These are phyloP conservation scores for Flaveria floridana DNA, from an alignment of 140 eudicot genomes.

Conservation along the genomic window DNA sequence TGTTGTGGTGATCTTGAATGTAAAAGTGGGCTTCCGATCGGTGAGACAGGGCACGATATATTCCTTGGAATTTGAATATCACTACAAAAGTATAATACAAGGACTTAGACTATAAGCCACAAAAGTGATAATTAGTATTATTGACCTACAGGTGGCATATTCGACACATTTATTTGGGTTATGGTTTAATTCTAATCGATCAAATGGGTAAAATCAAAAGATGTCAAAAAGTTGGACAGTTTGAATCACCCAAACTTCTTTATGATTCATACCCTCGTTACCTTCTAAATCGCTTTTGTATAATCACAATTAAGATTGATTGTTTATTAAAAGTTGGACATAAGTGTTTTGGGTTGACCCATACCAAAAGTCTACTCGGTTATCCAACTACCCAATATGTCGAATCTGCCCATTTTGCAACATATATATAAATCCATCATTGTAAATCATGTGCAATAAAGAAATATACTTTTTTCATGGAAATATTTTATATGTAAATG, in stretches of 20 bases:
- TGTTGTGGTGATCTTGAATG: slow-evolving; percentile 80
- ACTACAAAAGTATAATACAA: slow-evolving; percentile 41
- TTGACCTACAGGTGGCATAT: slow-evolving; percentile 1
- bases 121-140: not conserved
- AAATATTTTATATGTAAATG: not conserved
- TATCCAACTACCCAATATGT: not conserved
- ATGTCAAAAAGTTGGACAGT: not conserved
- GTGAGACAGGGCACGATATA: slow-evolving; percentile 92
- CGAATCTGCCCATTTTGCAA: not conserved
- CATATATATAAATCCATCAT: not conserved
- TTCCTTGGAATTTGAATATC: slow-evolving; percentile 73
- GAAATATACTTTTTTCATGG: not conserved
- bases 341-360: not conserved
- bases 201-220: not conserved
- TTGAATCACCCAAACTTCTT: not conserved
- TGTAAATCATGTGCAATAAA: not conserved
- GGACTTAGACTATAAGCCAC: not conserved
- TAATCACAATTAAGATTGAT: not conserved
- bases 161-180: slow-evolving; percentile 1
- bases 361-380: not conserved
- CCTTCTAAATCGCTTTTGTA: not conserved
- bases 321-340: not conserved
- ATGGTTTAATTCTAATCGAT: not conserved
- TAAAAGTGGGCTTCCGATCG: slow-evolving; percentile 89
- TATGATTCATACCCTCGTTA: not conserved